Evolutionary conservation across 2,329 filamentous ascomycete genomes (phyloP), one percentile per base, ranked within the genome.

Genomic region (Colletotrichum spinosum): DNA sequence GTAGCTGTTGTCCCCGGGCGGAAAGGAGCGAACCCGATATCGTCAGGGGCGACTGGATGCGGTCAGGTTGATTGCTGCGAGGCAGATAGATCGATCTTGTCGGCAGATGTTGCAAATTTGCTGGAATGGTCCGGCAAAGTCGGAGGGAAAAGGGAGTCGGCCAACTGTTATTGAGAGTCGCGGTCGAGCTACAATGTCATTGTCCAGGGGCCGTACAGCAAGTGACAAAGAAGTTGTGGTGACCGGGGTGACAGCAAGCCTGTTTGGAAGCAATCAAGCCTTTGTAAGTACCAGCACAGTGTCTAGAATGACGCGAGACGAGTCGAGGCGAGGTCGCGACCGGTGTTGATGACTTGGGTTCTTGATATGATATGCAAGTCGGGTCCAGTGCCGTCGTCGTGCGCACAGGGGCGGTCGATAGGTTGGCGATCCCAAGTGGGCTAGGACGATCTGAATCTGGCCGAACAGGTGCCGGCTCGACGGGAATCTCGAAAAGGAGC

Each of bases 371-470:
- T 49, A n/a, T 60, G 60, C 55, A 52, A 54, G 41, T 41, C 13
- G 35, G 33, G 54, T 8, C 25, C 25, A 25, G 25, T 25, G 25
- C 25, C 11, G 46, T 49, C 37, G 15, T 46, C 48, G 50, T 62
- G 58, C 52, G 58, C 52, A 25, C 25, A 52, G 51, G 46, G 5
- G 46, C 58, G 58, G 62, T 42, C 15, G 58, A 52, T 48, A 39
- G 13, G 34, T 42, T 65, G 48, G 58, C 62, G 58, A 62, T 62
- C 62, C 62, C 41, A 65, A 65, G 34, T 34, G 25, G 41, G 58
- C 62, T 62, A 62, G 62, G 52, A 57, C 58, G 58, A 65, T 62
- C 58, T 62, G 62, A 49, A 62, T 65, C 58, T 65, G 58, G 35
- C 52, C 41, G 52, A 57, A 37, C 53, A 62, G 58, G 46, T 56